A percentile compares a stretch with the other conserved stretches of the same genome.
Evolutionary conservation across 2,329 filamentous ascomycete species (phyloP).

Genomic region (Penicillium sp.): DNA sequence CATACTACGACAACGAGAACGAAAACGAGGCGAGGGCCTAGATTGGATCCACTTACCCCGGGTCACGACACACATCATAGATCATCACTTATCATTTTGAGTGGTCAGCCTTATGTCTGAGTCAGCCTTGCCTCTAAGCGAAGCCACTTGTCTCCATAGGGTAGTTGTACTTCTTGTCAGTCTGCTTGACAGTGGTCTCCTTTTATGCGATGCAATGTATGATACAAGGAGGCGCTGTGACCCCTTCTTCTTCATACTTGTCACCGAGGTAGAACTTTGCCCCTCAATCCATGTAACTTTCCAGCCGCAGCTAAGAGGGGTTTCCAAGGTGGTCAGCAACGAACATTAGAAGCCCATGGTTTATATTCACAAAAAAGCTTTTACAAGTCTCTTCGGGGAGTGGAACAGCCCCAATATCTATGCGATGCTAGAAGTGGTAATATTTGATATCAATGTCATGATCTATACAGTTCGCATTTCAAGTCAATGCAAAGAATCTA

Average conservation of each 20-base stretch:
- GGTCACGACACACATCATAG: background rate
- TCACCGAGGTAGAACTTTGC: background rate
- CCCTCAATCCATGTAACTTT: background rate
- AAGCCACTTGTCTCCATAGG: conserved; percentile 8
- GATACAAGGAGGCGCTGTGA: background rate
- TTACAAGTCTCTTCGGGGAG: no score
- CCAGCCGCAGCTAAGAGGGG: background rate
- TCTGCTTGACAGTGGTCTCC: background rate
- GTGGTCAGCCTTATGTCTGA: conserved; percentile 3
- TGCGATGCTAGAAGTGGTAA: background rate
- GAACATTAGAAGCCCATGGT: background rate
- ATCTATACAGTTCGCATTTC: background rate
- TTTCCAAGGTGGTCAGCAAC: background rate
- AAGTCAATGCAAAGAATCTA: background rate
- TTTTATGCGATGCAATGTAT: background rate
- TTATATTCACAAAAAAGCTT: no score
- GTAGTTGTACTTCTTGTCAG: conserved; percentile 1
- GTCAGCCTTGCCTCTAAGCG: conserved; percentile 13
- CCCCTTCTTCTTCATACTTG: background rate
- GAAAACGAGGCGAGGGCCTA: background rate
- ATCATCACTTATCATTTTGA: background rate
- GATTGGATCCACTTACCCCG: background rate
- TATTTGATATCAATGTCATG: background rate
- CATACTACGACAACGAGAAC: background rate
- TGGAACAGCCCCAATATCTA: background rate